Evolutionary conservation across 257 asterid species (phyloP), one percentile per base, ranked within the genome.

Genomic region (Mitragyna speciosa): DNA sequence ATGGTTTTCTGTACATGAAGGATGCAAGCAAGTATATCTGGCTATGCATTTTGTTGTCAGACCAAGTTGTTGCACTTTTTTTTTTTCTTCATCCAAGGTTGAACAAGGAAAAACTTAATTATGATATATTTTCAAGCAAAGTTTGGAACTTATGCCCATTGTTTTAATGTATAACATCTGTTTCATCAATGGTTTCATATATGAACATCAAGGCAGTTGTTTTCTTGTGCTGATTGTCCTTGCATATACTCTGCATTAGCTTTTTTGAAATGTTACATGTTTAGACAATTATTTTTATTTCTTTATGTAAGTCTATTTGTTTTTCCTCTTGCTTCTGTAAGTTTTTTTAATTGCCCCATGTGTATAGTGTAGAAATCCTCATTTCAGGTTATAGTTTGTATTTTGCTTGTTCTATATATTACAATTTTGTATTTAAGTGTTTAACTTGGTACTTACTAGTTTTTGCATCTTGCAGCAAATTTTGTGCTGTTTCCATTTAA

Each of bases 401-500:
- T 24, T 72, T 24, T 64, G 39, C 58, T 58, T 30, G 59, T 54
- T 67, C 63, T 82, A 26, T 75, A 78, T 65, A 65, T 12, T 75
- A 39, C 28, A 63, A 58, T 45, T 51, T 45, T 72, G 22, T 54
- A 26, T 28, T 63, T 33, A 66, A 48, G n/a, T 31, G 43, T 43
- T 56, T 69, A 43, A 17, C 72, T 5, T 36, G 41, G 19, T 48
- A 43, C 36, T 76, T 33, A 17, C 24, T 24, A 5, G 28, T 81
- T 49, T 65, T 64, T 79, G 66, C 72, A n/a, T 16, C 80, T 88
- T 89, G 93, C 97, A 96, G 99, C 98, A 82, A 92, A 87, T 88
- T 85, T 91, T 86, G 88, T 96, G 89, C 83, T 90, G 48, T 87
- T 91, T 65, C 99, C 99, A 30, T 88, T 92, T 81, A 91, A 82